Evolutionary conservation across 129 eudicot genomes (phyloP).

Genomic region (Ambrosia trifida): DNA sequence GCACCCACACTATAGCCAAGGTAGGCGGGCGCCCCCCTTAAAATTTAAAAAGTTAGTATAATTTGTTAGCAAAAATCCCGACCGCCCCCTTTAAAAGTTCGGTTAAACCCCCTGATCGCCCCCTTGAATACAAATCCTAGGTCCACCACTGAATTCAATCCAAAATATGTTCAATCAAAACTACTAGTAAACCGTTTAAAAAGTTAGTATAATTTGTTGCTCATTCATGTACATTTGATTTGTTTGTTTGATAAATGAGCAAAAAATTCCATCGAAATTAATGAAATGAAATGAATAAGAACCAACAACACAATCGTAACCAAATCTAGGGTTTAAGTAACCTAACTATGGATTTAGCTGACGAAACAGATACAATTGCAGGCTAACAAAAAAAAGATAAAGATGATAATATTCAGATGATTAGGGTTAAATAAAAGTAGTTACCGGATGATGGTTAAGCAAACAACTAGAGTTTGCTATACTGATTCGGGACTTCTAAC

Average conservation of each 20-base stretch:
- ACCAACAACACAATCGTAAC: not conserved
- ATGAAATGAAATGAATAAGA: no score
- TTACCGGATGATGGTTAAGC: not conserved
- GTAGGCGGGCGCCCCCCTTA: no score
- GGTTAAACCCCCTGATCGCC: no score
- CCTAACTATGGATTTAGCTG: not conserved
- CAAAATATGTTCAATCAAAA: not conserved
- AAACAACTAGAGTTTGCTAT: not conserved
- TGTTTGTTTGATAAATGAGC: no score
- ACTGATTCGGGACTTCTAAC: not conserved
- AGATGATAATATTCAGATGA: not conserved
- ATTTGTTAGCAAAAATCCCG: no score
- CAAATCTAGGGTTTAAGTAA: not conserved
- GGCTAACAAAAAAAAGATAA: not conserved
- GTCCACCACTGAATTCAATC: not conserved
- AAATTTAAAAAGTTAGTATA: no score
- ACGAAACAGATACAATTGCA: not conserved
- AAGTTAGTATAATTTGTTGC: no score
- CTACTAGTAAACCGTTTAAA: not conserved
- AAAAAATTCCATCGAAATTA: no score
- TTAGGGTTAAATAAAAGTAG: not conserved
- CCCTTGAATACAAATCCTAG: no score
- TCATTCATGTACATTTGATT: no score
- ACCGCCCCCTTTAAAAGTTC: no score
- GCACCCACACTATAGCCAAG: no score